Evolutionary conservation across 208 protist species (phyloP), one percentile per base, ranked within the genome.

Genomic region (Acanthamoeba triangularis): DNA sequence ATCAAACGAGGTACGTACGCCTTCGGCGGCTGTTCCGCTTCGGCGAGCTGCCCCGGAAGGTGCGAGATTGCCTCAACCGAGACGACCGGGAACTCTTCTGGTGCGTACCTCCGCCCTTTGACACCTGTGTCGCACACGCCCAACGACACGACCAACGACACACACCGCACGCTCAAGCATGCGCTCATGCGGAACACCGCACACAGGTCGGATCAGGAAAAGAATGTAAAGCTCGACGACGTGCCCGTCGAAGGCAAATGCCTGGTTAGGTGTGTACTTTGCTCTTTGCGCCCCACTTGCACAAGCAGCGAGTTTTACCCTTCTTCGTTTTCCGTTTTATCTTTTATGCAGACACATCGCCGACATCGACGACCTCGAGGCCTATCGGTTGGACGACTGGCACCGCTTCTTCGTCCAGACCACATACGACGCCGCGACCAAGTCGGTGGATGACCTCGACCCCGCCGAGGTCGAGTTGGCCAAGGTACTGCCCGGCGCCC

Each of bases 341-440:
- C n/a, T 18, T 56, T 56, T 11, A 18, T 0, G 0, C 6, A 74
- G 67, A 7, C 67, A 74, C n/a, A 74, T 74, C 28, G 10, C 72
- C 13, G 72, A 80, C 41, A 49, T 80, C 37, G 37, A 80, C 20
- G 72, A 80, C 37, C n/a, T 80, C 28, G 72, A 80, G 37, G 35
- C 35, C 20, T 80, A 80, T 28, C 72, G 72, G 41, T 18, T 80
- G 35, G 72, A 80, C 35, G 72, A 80, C 23, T 80, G 72, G 72
- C 72, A 80, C 72, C 35, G 72, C 72, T 80, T 80, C 72, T 80
- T 80, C 35, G 72, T 80, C 35, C 72, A 80, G 72, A 49, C 72
- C 35, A 41, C 3, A 13, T 80, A 80, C 72, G 72, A 80, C 41
- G 5, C 72, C 20, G 37, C 5, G 35, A 13, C 33, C 35, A 41